These are phyloP conservation scores for Sporobolus alterniflorus DNA, from an alignment of 202 grass and related monocot species.

Conservation along the genomic window DNA sequence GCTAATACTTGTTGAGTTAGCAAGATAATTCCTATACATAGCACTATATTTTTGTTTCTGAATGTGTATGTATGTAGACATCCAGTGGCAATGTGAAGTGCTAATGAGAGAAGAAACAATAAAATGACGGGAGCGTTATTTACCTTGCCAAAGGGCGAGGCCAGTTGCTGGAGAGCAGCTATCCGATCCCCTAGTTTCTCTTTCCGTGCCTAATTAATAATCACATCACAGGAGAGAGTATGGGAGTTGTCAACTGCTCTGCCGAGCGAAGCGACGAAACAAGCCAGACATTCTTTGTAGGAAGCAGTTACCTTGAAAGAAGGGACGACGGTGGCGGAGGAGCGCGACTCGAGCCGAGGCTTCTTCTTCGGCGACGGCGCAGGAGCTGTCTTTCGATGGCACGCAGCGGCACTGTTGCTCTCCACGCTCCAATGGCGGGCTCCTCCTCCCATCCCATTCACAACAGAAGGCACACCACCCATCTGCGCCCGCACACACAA, in stretches of 20 bases:
- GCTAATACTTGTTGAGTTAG: too few relatives aligned
- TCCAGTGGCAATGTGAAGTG: neutral
- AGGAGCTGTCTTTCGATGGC: conserved; percentile 33
- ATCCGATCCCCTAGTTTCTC: conserved; percentile 98
- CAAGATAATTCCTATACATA: neutral
- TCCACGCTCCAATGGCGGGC: conserved; percentile 25
- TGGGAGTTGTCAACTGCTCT: neutral
- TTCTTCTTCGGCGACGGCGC: conserved; percentile 58
- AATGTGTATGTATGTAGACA: neutral
- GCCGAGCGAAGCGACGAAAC: neutral
- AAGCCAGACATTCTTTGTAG: neutral
- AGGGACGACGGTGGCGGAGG: conserved; percentile 52
- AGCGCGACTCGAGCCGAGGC: conserved; percentile 53
- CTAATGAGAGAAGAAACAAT: neutral
- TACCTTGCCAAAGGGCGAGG: conserved; percentile 96
- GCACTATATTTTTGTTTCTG: neutral
- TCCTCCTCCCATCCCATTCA: conserved; percentile 53
- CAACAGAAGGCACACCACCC: conserved; percentile 28
- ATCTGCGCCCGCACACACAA: conserved; percentile 30
- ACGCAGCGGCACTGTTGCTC: conserved; percentile 35
- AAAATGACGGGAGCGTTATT: neutral
- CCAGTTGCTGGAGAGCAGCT: conserved; percentile 93
- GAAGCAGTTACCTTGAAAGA: conserved; percentile 77
- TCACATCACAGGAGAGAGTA: neutral
- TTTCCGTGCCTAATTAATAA: conserved; percentile 76